phyloP scores from a whole-genome alignment of 2,329 filamentous ascomycete species.

The Cladophialophora yegresii region DNA sequence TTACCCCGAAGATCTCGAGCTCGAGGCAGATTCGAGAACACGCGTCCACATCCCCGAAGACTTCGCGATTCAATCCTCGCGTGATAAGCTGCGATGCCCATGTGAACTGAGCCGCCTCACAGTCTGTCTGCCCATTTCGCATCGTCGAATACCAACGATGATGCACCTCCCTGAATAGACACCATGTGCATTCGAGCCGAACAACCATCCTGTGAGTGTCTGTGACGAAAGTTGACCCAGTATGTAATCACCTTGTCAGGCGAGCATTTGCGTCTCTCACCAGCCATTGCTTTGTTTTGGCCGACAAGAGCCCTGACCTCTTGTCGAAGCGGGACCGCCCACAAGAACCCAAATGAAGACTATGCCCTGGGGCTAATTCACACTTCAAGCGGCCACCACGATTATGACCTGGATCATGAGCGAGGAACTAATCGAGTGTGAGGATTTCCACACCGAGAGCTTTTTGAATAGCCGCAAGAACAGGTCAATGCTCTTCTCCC shows the following conservation, averaged over 20 bases:
- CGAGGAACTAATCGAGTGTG: neutral
- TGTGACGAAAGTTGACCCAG: neutral
- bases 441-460: neutral
- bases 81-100: slow-evolving; percentile 16
- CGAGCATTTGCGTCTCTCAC: neutral
- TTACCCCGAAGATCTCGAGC: no score
- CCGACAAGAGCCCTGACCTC: neutral
- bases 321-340: neutral
- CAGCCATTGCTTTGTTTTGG: neutral
- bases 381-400: neutral
- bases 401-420: neutral
- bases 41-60: no score
- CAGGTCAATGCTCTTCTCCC: neutral
- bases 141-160: neutral
- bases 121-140: neutral
- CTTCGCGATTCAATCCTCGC: neutral
- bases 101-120: neutral
- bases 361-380: neutral
- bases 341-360: neutral
- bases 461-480: neutral
- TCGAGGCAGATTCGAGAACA: no score
- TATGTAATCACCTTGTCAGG: neutral
- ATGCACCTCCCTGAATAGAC: neutral
- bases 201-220: neutral
- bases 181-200: neutral